Conservation (phyloP, 305 asterid genomes). For the Stenogyne calaminthoides region DNA sequence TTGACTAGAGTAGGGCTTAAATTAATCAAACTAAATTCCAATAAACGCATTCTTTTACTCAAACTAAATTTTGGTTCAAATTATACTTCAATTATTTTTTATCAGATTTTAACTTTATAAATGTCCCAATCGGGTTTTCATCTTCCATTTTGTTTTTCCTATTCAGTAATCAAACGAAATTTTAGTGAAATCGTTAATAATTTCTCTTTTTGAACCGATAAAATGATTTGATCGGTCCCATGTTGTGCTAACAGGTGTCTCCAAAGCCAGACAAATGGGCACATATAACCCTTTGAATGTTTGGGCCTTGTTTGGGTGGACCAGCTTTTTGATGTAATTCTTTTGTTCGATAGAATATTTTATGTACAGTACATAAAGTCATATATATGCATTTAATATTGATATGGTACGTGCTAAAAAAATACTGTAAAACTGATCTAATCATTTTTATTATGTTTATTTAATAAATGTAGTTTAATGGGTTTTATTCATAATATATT, state of each 20-base stretch:
- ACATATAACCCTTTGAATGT: neutral
- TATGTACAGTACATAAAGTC: neutral
- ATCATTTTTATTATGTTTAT: neutral
- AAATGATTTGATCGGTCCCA: neutral
- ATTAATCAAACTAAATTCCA: neutral
- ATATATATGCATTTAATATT: neutral
- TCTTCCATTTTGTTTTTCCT: too few species aligned
- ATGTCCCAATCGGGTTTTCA: too few species aligned
- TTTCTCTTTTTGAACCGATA: neutral
- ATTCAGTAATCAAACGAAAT: neutral
- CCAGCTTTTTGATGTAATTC: neutral
- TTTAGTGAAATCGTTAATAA: too few species aligned
- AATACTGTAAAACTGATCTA: neutral
- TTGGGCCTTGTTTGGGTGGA: neutral
- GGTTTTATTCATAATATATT: neutral
- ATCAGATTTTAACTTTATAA: too few species aligned
- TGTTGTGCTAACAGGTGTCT: neutral
- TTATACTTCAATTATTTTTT: too few species aligned
- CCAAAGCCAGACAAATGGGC: neutral
- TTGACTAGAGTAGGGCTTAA: neutral
- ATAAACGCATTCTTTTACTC: neutral
- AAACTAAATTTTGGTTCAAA: neutral
- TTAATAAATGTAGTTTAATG: neutral
- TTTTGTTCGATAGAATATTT: neutral
- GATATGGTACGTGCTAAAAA: neutral